These are phyloP conservation scores for Pterocarpus macrocarpus DNA, from an alignment of 306 rosid species.

Conservation along the genomic window DNA sequence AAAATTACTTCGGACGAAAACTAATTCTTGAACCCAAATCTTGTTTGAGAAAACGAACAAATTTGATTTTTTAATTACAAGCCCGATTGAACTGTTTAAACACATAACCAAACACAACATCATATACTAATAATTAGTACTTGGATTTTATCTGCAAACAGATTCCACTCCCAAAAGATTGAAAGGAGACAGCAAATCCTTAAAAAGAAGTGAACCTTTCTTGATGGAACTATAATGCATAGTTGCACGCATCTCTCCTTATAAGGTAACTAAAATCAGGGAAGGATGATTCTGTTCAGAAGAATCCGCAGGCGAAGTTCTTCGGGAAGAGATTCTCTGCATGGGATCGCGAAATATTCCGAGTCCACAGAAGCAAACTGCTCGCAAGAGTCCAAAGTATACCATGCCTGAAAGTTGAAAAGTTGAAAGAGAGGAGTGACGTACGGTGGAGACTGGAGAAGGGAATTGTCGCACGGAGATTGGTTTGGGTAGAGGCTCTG, in stretches of 20 bases:
- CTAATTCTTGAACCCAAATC: too few species aligned
- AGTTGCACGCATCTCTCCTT: neutral
- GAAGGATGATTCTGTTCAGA: constrained; percentile 1
- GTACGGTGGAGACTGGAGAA: neutral
- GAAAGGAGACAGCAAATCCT: neutral
- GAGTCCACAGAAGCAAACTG: neutral
- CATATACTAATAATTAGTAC: too few species aligned
- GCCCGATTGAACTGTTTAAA: too few species aligned
- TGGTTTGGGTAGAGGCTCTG: constrained; percentile 3
- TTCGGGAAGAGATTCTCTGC: neutral
- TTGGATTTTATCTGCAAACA: too few species aligned
- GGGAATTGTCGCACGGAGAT: neutral
- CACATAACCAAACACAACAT: too few species aligned
- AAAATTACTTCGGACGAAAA: too few species aligned
- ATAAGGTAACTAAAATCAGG: neutral
- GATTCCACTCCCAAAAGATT: too few species aligned
- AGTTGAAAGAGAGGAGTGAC: neutral
- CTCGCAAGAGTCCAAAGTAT: neutral
- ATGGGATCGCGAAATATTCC: constrained; percentile 21
- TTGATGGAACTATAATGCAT: neutral
- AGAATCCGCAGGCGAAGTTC: neutral
- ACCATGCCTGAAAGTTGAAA: neutral
- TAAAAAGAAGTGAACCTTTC: neutral
- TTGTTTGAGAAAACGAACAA: too few species aligned
- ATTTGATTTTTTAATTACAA: too few species aligned